Conservation (phyloP, 139 green algal species). For the Volvox reticuliferus region DNA sequence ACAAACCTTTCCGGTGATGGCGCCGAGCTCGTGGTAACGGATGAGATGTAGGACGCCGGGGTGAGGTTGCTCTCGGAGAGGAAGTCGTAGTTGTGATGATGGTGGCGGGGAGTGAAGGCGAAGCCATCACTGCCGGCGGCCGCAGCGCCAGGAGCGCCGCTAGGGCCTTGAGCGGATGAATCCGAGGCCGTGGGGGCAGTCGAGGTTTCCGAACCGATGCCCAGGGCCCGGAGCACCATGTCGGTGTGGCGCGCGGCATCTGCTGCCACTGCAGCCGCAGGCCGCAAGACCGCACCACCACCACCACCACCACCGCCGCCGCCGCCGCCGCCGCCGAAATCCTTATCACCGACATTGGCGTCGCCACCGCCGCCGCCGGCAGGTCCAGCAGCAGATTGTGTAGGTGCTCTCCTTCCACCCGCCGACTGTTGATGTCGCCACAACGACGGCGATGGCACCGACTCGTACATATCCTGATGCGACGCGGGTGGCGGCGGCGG, state of each 20-base stretch:
- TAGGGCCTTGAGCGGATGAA: neutral
- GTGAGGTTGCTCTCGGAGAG: conserved; percentile 4
- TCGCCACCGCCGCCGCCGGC: too few species aligned
- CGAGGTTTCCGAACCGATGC: neutral
- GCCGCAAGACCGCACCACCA: neutral
- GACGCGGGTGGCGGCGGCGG: neutral
- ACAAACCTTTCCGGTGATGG: neutral
- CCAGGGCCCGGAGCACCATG: neutral
- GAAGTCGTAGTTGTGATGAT: neutral
- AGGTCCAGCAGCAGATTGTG: too few species aligned
- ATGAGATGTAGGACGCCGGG: neutral
- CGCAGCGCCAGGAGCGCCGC: neutral
- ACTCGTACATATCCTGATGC: neutral
- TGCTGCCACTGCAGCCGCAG: neutral
- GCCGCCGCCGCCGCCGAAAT: neutral
- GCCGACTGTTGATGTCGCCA: too few species aligned
- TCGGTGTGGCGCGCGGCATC: neutral
- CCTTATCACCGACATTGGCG: neutral
- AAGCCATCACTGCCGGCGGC: neutral
- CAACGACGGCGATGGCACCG: too few species aligned
- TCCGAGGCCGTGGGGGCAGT: neutral
- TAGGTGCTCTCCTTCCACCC: too few species aligned
- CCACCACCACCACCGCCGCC: neutral
- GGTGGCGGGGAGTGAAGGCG: neutral
- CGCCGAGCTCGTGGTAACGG: neutral